Percentiles rank a stretch among this genome's conserved stretches.
These are phyloP conservation scores for Combretum micranthum DNA, from an alignment of 345 rosid species.

Conservation along the genomic window DNA sequence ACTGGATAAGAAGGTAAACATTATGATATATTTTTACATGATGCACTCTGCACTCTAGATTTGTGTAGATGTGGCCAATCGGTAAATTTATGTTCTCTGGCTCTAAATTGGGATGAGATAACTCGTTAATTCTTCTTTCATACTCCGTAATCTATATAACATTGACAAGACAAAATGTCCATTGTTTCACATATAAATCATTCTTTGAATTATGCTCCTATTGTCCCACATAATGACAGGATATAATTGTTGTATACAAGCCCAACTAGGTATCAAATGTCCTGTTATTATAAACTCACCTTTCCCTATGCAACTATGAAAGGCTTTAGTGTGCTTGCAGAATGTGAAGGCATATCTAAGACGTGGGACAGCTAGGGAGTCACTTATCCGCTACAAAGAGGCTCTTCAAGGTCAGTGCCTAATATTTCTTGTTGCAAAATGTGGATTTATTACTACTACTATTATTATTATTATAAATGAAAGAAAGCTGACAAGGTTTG, in stretches of 20 bases:
- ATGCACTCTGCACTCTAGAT: not conserved
- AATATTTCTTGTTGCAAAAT: not conserved
- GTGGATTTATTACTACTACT: too few relatives aligned
- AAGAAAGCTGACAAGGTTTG: too few relatives aligned
- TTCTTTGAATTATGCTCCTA: too few relatives aligned
- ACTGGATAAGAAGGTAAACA: conserved; percentile 72
- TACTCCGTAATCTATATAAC: too few relatives aligned
- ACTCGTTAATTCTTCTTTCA: not conserved
- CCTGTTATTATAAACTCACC: not conserved
- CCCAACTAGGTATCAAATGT: not conserved
- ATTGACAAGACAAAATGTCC: too few relatives aligned
- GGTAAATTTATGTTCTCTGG: not conserved
- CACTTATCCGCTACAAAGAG: conserved; percentile 65
- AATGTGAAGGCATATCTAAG: conserved; percentile 93
- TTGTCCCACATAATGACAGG: too few relatives aligned
- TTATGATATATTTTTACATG: not conserved
- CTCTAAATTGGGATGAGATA: not conserved
- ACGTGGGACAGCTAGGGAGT: conserved; percentile 90
- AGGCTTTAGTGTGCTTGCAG: conserved; percentile 27
- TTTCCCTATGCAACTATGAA: not conserved
- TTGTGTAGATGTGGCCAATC: not conserved
- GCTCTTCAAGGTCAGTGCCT: conserved; percentile 60
- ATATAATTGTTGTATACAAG: not conserved
- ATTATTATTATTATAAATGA: too few relatives aligned
- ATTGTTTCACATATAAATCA: too few relatives aligned